Conservation (phyloP, 352 stramenopile genomes). For the Pythium phragmiticola region DNA sequence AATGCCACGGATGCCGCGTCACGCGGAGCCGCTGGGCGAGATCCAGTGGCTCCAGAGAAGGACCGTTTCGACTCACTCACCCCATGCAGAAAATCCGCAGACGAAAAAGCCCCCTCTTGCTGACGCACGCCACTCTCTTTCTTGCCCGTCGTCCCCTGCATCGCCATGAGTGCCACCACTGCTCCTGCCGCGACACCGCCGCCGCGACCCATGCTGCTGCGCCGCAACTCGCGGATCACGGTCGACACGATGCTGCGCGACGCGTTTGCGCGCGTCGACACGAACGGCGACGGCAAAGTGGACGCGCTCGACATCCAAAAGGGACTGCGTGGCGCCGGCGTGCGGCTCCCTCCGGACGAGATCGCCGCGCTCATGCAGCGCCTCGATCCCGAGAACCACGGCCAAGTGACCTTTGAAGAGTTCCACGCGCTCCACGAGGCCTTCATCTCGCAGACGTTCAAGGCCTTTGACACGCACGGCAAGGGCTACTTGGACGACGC, state of each 20-base stretch:
- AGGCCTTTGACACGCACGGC: conserved; percentile 56
- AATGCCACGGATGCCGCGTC: conserved; percentile 2
- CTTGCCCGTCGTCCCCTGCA: neutral
- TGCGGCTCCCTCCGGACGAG: conserved; percentile 61
- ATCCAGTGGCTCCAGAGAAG: conserved; percentile 8
- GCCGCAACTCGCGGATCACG: conserved; percentile 76
- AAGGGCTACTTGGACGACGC: conserved; percentile 74
- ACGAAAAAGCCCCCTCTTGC: neutral
- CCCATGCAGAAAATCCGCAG: conserved; percentile 6
- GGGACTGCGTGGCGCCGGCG: conserved; percentile 56
- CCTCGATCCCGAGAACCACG: conserved; percentile 69
- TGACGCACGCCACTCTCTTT: conserved; percentile 2
- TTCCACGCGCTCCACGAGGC: conserved; percentile 76
- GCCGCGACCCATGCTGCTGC: conserved; percentile 45
- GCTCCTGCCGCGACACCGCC: neutral
- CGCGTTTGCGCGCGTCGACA: conserved; percentile 72
- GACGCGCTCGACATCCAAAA: conserved; percentile 75
- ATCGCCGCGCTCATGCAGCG: conserved; percentile 57
- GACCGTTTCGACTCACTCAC: conserved; percentile 1
- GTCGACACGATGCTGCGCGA: conserved; percentile 74
- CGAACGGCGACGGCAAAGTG: conserved; percentile 67
- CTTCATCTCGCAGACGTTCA: conserved; percentile 76
- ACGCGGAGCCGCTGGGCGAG: neutral
- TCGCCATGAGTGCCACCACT: conserved; percentile 1
- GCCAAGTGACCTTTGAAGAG: conserved; percentile 68